Conservation (phyloP, 805 yeast species). For the Ogataea ramenticola region DNA sequence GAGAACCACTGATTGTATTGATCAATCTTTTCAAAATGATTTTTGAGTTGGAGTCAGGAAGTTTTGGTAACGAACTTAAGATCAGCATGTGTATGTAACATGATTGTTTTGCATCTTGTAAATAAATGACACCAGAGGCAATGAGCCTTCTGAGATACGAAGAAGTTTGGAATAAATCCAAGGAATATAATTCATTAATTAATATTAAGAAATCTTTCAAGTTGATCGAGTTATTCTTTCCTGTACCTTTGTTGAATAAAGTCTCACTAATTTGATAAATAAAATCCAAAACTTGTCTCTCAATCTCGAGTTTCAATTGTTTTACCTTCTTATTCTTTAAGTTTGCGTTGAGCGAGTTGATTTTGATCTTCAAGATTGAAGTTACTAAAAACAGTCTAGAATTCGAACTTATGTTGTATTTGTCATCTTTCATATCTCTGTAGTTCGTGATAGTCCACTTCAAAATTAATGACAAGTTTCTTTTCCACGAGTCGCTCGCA, state of each 20-base stretch:
- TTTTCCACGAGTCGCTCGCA: slow-evolving; percentile 16
- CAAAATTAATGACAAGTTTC: slow-evolving; percentile 13
- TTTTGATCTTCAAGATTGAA: slow-evolving; percentile 19
- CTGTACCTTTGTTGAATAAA: slow-evolving; percentile 13
- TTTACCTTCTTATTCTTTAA: slow-evolving; percentile 13
- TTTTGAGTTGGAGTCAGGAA: slow-evolving; percentile 32
- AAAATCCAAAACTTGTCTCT: slow-evolving; percentile 24
- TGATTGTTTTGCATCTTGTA: slow-evolving; percentile 43
- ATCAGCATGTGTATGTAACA: slow-evolving; percentile 47
- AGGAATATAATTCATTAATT: slow-evolving; percentile 40
- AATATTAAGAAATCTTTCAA: slow-evolving; percentile 33
- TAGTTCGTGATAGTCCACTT: slow-evolving; percentile 25
- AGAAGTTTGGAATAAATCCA: slow-evolving; percentile 47
- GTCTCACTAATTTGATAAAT: slow-evolving; percentile 23
- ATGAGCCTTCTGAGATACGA: slow-evolving; percentile 74
- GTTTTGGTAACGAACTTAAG: slow-evolving; percentile 50
- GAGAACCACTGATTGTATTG: slow-evolving; percentile 16
- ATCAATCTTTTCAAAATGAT: slow-evolving; percentile 23
- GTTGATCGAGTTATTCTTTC: slow-evolving; percentile 9
- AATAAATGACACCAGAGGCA: slow-evolving; percentile 77
- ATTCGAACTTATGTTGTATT: not conserved
- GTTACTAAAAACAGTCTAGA: slow-evolving; percentile 17
- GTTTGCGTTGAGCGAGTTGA: slow-evolving; percentile 8
- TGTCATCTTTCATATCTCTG: slow-evolving; percentile 7
- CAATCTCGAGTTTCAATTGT: slow-evolving; percentile 22